phyloP scores from a whole-genome alignment of 2,329 filamentous ascomycete species.

The Diplodia sapinea region DNA sequence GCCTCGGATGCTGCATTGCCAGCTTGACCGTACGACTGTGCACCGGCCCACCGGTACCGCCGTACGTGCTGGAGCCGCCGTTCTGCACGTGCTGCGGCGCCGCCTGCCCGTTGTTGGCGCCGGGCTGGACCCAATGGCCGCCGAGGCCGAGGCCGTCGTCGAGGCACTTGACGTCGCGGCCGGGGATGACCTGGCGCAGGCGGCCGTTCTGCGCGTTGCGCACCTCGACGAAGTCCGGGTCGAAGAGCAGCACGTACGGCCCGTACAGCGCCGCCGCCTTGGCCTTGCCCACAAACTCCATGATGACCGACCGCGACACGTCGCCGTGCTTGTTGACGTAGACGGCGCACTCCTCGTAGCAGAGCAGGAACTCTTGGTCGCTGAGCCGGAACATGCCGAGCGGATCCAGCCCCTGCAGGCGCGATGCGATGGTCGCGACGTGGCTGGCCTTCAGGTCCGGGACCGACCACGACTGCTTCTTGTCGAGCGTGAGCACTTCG shows the following conservation, averaged over 20 bases:
- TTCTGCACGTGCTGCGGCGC: not conserved
- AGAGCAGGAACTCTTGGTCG: constrained; percentile 79
- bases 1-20: constrained; percentile 90
- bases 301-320: constrained; percentile 89
- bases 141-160: constrained; percentile 70
- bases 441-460: constrained; percentile 81
- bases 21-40: constrained; percentile 80
- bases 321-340: constrained; percentile 99
- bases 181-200: constrained; percentile 90
- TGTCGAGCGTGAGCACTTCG: constrained; percentile 94
- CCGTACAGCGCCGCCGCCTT: constrained; percentile 87
- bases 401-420: constrained; percentile 81
- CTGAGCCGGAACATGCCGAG: constrained; percentile 96
- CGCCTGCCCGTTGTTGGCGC: constrained; percentile 42
- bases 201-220: constrained; percentile 95
- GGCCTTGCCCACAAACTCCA: constrained; percentile 98
- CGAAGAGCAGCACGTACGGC: constrained; percentile 90
- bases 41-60: constrained; percentile 53
- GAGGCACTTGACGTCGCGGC: constrained; percentile 84
- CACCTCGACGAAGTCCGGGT: constrained; percentile 95
- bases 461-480: constrained; percentile 93
- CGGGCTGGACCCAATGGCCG: constrained; percentile 47
- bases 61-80: not conserved
- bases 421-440: constrained; percentile 82
- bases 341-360: constrained; percentile 94